These are phyloP conservation scores for Stropharia rugosoannulata DNA, from an alignment of 768 basidiomycete species.

Conservation along the genomic window DNA sequence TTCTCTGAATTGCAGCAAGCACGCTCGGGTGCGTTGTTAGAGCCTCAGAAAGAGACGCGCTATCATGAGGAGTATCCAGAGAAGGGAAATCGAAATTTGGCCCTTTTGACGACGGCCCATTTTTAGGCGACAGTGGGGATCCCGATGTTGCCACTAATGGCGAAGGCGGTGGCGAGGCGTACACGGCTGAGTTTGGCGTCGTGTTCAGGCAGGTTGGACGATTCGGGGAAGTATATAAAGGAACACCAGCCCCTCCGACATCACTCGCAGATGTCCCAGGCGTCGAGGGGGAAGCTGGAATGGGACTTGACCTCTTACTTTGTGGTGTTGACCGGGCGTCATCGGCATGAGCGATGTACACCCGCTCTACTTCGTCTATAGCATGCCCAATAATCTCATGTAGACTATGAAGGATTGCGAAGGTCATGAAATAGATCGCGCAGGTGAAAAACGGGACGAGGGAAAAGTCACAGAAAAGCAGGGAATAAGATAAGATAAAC, in stretches of 20 bases:
- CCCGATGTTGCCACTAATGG: constrained; percentile 21
- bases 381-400: constrained; percentile 68
- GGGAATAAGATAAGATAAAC: background rate
- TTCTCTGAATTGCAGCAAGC: constrained; percentile 56
- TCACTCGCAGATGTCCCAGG: background rate
- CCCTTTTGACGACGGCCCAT: constrained; percentile 14
- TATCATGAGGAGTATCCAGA: constrained; percentile 45
- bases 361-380: constrained; percentile 63
- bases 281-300: background rate
- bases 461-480: constrained; percentile 4
- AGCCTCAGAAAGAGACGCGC: constrained; percentile 47
- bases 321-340: constrained; percentile 12
- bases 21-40: constrained; percentile 62
- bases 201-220: background rate
- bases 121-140: constrained; percentile 22
- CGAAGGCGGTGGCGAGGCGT: constrained; percentile 33
- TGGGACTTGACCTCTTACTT: background rate
- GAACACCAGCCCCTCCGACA: background rate
- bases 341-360: constrained; percentile 40
- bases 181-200: constrained; percentile 21
- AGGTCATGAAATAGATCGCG: constrained; percentile 42
- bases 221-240: background rate
- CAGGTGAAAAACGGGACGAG: background rate
- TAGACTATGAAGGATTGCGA: constrained; percentile 61
- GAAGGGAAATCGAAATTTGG: constrained; percentile 53